Base-by-base conservation (phyloP, 176 grass and related monocot genomes). In the Lolium perenne region DNA sequence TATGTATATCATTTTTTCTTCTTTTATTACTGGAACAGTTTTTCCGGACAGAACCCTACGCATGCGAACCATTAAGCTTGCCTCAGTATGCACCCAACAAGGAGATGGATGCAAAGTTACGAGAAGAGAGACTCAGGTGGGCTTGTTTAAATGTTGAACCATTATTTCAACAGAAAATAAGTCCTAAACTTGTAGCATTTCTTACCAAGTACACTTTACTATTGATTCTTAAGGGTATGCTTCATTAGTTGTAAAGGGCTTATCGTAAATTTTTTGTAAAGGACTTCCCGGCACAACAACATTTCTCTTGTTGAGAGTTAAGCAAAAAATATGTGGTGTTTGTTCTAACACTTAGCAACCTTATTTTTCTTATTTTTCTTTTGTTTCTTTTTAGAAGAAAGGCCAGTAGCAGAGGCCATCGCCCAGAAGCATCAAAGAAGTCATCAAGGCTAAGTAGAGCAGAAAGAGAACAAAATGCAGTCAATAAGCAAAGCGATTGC, bases 51-150 rank as follows among this genome's bases (percentile, higher is more conserved):
- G 89, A 91, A 67, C 94, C 94, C 82, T 91, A 85, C 8, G 94
- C 94, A 10, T 95, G 91, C 9, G 89, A 95, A 55, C 89, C 91
- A 21, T 89, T 91, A 15, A 93, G 86, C 81, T 89, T 95, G 74
- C 91, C 94, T 80, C 91, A 89, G 77, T 95, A 95, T 63, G 38
- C 91, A 71, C 94, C 94, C 49, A 93, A 88, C 84, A 95, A 95
- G 84, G 94, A 95, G 88, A 91, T 95, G 55, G 91, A 93, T 67
- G 86, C 84, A 53, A 95, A 95, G 87, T 60, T 80, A 85, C 91
- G 88, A 63, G 91, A 95, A 77, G 89, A 91, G 63, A 79, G 55
- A 38, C 89, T 41, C 53, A 93, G 91, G 94, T 93, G 74, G 64
- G 71, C 1, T 82, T 91, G 74, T 65, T 66, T 40, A 83, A 83